Percentiles rank a stretch among this genome's conserved stretches.
Conservation (phyloP, 441 rosid species). For the Theobroma grandiflorum region DNA sequence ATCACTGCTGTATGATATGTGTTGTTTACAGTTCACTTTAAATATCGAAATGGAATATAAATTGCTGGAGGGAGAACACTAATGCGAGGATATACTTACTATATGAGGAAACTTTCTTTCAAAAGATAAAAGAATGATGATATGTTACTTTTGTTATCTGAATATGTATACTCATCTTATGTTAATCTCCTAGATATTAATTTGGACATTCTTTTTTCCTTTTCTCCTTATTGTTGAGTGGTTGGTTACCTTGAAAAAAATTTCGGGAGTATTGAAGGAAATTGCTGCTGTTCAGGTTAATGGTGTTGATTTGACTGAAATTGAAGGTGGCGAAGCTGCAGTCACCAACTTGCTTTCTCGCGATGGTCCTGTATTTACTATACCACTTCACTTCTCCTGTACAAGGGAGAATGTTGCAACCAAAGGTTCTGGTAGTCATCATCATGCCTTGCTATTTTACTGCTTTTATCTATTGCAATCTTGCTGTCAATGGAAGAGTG, state of each 20-base stretch:
- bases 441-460: not conserved
- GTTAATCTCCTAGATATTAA: slow-evolving; percentile 1
- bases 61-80: not conserved
- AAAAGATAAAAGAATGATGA: not conserved
- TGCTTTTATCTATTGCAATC: not conserved
- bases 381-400: slow-evolving; percentile 51
- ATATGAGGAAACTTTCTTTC: not conserved
- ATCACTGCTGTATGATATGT: not conserved
- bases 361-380: slow-evolving; percentile 62
- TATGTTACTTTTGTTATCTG: not conserved
- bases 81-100: no score
- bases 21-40: not conserved
- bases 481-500: not conserved
- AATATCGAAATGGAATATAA: not conserved
- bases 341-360: slow-evolving; percentile 69
- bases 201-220: not conserved
- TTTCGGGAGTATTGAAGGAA: slow-evolving; percentile 11
- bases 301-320: slow-evolving; percentile 68
- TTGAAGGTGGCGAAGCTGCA: slow-evolving; percentile 70
- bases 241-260: not conserved
- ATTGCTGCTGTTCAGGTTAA: slow-evolving; percentile 52
- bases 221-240: not conserved
- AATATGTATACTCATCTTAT: not conserved
- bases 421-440: slow-evolving; percentile 33
- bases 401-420: slow-evolving; percentile 24